These are phyloP conservation scores for Cyathus striatus DNA, from an alignment of 768 basidiomycete species.

Conservation along the genomic window DNA sequence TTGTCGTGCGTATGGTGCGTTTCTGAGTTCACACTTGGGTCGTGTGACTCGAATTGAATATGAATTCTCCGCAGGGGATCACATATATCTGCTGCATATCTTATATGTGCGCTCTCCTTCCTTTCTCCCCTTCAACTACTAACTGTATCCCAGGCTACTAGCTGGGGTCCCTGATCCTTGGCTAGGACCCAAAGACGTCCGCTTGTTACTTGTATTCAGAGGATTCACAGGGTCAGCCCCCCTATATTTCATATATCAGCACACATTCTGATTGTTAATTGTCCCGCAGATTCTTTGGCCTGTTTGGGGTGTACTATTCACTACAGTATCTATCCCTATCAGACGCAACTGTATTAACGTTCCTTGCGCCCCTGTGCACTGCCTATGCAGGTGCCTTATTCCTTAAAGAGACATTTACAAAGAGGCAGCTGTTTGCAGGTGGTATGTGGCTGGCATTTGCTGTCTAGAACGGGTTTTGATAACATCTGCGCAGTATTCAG, in stretches of 20 bases:
- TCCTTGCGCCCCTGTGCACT: conserved; percentile 64
- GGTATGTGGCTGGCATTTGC: conserved; percentile 19
- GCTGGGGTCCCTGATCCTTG: conserved; percentile 47
- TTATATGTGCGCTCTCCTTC: conserved; percentile 5
- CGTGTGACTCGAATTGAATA: not conserved
- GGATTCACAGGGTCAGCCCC: conserved; percentile 59
- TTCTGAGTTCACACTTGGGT: not conserved
- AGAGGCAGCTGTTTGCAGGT: conserved; percentile 48
- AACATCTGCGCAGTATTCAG: conserved; percentile 42
- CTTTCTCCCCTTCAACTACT: conserved; percentile 2
- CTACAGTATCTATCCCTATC: conserved; percentile 72
- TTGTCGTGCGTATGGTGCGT: conserved; percentile 8
- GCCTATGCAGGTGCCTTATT: conserved; percentile 58
- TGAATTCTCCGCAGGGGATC: conserved; percentile 1
- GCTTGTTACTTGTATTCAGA: conserved; percentile 48
- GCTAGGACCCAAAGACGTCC: conserved; percentile 65
- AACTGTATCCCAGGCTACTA: conserved; percentile 21
- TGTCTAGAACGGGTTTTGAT: not conserved
- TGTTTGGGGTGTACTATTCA: conserved; percentile 68
- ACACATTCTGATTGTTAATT: not conserved
- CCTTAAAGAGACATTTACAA: conserved; percentile 53
- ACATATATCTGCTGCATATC: conserved; percentile 5
- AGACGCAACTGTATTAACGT: conserved; percentile 74
- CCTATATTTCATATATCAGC: not conserved
- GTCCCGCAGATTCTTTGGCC: conserved; percentile 58